Evolutionary conservation across 768 basidiomycete species (phyloP), one percentile per base, ranked within the genome.

Genomic region (Kwoniella botswanensis): DNA sequence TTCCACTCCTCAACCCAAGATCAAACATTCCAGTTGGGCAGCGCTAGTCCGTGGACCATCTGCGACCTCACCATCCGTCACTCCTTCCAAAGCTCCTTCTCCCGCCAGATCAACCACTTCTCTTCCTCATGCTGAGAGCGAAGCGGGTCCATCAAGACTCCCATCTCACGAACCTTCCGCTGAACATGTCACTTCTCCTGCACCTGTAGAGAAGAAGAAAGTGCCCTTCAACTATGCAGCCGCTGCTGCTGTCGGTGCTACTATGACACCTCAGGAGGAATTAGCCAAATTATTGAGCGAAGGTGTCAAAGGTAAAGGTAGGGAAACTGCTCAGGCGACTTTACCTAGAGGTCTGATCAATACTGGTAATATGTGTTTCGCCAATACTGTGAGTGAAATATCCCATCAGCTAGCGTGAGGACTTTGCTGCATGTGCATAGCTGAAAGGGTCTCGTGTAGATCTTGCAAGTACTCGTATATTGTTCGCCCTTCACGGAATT

Each of bases 331-430:
- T 29, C 68, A 59, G 18, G 72, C 70, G 9, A 76, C 72, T 10
- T 61, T 83, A 3, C 81, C 82, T 18, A 68, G 95, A 15, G 96
- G 96, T 4, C 85, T 99, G 60, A 87, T 98, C 75, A 99, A 99
- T 83, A 91, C 89, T 2, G 95, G 96, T 0, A 99, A 99, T 84
- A 90, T 98, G 90, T 99, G 96, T 82, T 99, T 98, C 80, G 94
- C 94, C 35, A 99, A 98, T 78, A 90, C 94, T 0, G 92, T 85
- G 60, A 71, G 84, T 70, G 6, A 35, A 35, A 68, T 43, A 53
- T 21, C 50, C 50, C 11, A 7, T 21, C 54, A 55, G 21, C 21
- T 55, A 11, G 12, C 24, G 0, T 17, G 15, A 17, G 10, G 7
- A 18, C 55, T n/a, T n/a, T 63, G 55, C 44, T 15, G 10, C 11